phyloP scores from a whole-genome alignment of 371 early-diverging fungal species.

The Entomophthora muscae region DNA sequence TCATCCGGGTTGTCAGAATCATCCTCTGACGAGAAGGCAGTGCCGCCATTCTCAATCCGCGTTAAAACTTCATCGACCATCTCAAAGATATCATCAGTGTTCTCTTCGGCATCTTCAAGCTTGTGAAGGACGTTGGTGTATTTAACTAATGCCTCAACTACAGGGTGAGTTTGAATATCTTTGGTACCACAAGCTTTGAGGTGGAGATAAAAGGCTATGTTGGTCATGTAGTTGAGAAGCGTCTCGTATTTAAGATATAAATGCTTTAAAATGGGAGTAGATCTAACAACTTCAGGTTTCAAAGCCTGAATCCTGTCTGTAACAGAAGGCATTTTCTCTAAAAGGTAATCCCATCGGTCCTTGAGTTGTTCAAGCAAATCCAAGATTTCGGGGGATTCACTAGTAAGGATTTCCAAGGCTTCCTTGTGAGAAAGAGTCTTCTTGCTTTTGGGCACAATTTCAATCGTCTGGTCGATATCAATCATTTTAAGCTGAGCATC shows the following conservation, averaged over 20 bases:
- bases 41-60: neutral
- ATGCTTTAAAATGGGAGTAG: conserved; percentile 6
- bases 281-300: neutral
- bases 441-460: neutral
- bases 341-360: conserved; percentile 26
- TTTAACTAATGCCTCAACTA: conserved; percentile 56
- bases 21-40: conserved; percentile 1
- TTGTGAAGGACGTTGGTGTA: conserved; percentile 45
- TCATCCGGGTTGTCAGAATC: neutral
- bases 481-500: conserved; percentile 35
- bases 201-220: conserved; percentile 73
- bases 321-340: conserved; percentile 16
- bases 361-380: conserved; percentile 56
- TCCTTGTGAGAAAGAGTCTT: conserved; percentile 43
- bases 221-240: conserved; percentile 60
- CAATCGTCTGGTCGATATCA: conserved; percentile 7
- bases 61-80: conserved; percentile 9
- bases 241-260: conserved; percentile 26
- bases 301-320: conserved; percentile 11
- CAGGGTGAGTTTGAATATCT: conserved; percentile 59
- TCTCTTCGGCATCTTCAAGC: conserved; percentile 43
- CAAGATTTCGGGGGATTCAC: conserved; percentile 68
- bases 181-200: conserved; percentile 41
- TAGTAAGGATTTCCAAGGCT: conserved; percentile 45
- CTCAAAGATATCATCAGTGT: conserved; percentile 9